Conservation (phyloP, 345 rosid species). For the Tarenaya hassleriana region DNA sequence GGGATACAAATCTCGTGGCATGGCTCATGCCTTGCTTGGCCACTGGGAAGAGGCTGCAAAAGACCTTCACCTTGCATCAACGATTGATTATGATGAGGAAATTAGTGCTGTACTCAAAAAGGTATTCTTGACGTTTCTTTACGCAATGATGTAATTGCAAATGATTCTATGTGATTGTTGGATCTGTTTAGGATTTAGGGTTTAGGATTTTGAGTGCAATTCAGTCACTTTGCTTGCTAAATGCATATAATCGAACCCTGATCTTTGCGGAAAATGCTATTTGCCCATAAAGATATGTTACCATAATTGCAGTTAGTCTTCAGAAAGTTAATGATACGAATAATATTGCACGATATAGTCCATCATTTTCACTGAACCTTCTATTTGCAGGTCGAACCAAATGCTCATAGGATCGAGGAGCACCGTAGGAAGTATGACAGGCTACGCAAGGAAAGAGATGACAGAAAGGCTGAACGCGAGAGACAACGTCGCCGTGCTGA, state of each 20-base stretch:
- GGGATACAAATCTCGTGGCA: slow-evolving; percentile 91
- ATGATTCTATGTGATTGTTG: too few relatives aligned
- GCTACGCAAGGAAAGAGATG: slow-evolving; percentile 69
- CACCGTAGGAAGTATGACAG: slow-evolving; percentile 94
- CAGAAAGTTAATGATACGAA: too few relatives aligned
- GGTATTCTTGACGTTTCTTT: slow-evolving; percentile 31
- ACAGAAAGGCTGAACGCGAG: slow-evolving; percentile 67
- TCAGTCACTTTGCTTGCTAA: too few relatives aligned
- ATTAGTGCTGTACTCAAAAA: slow-evolving; percentile 70
- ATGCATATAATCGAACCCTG: too few relatives aligned
- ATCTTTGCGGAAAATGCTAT: too few relatives aligned
- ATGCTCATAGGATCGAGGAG: slow-evolving; percentile 81
- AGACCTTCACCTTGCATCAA: slow-evolving; percentile 87
- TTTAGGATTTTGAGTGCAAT: too few relatives aligned
- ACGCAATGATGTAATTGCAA: too few relatives aligned
- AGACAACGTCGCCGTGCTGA: slow-evolving; percentile 73
- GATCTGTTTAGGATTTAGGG: too few relatives aligned
- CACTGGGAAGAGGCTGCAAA: slow-evolving; percentile 90
- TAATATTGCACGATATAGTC: too few relatives aligned
- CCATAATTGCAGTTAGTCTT: too few relatives aligned
- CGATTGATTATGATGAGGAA: slow-evolving; percentile 83
- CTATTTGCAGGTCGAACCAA: slow-evolving; percentile 80
- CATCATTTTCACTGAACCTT: not conserved
- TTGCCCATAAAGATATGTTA: too few relatives aligned
- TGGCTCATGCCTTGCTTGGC: slow-evolving; percentile 87